Percentiles rank a stretch among this genome's conserved stretches.
Evolutionary conservation across 2,329 filamentous ascomycete species (phyloP).

Genomic region (Colletotrichum endophyticum): DNA sequence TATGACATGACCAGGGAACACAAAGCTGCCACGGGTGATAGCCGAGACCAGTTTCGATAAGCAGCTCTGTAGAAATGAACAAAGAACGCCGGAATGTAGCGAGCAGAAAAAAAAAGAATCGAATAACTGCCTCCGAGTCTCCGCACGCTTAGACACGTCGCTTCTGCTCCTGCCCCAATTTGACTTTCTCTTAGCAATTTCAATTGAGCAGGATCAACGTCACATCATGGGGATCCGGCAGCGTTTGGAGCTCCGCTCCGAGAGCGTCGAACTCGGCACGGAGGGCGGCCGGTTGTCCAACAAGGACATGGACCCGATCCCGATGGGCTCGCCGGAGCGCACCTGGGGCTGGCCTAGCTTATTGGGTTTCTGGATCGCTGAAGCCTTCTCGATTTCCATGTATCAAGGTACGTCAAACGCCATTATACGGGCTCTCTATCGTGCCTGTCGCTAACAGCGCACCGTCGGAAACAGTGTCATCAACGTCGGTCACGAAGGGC

Average conservation of each 20-base stretch:
- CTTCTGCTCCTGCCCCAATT: not conserved
- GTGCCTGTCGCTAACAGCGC: not conserved
- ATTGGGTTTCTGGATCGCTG: slow-evolving; percentile 23
- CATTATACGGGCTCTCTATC: not conserved
- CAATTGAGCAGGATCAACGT: not conserved
- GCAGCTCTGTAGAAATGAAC: not conserved
- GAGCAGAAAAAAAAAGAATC: not conserved
- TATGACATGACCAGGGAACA: not conserved
- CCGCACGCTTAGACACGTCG: not conserved
- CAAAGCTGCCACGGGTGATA: not conserved
- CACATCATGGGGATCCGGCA: slow-evolving; percentile 1
- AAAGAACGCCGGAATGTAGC: not conserved
- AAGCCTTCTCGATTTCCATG: slow-evolving; percentile 23
- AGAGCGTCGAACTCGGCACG: slow-evolving; percentile 4
- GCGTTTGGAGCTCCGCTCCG: slow-evolving; percentile 11
- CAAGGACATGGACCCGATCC: slow-evolving; percentile 24
- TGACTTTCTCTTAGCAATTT: not conserved
- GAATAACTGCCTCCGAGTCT: not conserved
- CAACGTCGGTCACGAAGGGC: slow-evolving; percentile 14
- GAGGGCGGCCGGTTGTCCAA: slow-evolving; percentile 17
- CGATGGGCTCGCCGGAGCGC: slow-evolving; percentile 18
- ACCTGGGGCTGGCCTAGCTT: slow-evolving; percentile 24
- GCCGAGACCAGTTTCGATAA: not conserved
- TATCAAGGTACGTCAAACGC: not conserved
- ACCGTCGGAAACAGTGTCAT: not conserved